A percentile compares a stretch with the other conserved stretches of the same genome.
Conservation (phyloP, 2,329 filamentous ascomycete genomes). For the Stagonosporopsis cucurbitacearum region DNA sequence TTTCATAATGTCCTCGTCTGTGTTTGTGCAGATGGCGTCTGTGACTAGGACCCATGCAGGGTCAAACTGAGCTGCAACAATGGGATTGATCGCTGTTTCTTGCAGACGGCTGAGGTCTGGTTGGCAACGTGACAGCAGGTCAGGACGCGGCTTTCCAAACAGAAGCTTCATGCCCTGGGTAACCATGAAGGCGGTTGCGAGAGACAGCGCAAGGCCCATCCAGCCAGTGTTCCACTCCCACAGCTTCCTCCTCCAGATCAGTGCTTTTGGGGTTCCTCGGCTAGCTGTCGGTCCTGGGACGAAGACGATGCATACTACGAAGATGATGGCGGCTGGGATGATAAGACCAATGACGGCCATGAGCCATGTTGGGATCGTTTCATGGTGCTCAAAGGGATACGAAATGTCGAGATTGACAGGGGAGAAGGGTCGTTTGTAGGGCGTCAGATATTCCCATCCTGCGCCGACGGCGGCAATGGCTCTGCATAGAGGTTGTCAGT, state of each 20-base stretch:
- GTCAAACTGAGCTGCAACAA: conserved; percentile 54
- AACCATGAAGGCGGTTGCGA: conserved; percentile 77
- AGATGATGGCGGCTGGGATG: conserved; percentile 71
- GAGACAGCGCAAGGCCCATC: conserved; percentile 78
- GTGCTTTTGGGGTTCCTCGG: conserved; percentile 64
- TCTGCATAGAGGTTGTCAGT: conserved; percentile 46
- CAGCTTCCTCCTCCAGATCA: conserved; percentile 80
- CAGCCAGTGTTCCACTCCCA: conserved; percentile 91
- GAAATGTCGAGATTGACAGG: conserved; percentile 78
- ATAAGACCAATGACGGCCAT: conserved; percentile 69
- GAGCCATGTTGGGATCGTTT: conserved; percentile 73
- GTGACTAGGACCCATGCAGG: conserved; percentile 72
- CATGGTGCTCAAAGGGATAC: conserved; percentile 72
- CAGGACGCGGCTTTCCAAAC: conserved; percentile 69
- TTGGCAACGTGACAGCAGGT: conserved; percentile 72
- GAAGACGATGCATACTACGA: conserved; percentile 70
- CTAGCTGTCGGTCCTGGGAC: conserved; percentile 75
- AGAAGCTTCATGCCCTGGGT: conserved; percentile 84
- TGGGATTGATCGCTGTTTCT: conserved; percentile 65
- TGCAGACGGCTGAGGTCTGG: conserved; percentile 71
- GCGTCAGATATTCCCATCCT: conserved; percentile 64
- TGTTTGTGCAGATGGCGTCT: conserved; percentile 76
- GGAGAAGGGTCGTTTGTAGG: conserved; percentile 74
- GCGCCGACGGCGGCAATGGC: conserved; percentile 65
- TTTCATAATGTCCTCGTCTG: conserved; percentile 65